phyloP scores from a whole-genome alignment of 139 green algal genomes.

The Deuterostichococcus epilithicus region DNA sequence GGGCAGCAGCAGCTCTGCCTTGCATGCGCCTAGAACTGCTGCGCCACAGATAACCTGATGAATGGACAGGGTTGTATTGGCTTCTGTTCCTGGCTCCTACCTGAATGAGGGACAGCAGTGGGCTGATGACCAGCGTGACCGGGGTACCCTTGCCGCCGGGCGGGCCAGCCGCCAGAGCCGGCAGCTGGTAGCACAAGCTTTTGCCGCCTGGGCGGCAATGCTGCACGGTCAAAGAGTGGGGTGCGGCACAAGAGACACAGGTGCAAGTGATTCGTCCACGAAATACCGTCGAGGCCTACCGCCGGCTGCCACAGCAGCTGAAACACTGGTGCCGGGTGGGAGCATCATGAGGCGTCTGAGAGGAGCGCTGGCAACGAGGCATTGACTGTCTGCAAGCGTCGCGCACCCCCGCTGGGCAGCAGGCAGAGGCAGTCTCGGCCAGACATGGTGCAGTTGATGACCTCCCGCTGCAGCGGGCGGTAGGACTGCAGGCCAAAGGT shows the following conservation, averaged over 20 bases:
- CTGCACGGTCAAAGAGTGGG: no score
- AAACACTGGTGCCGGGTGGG: no score
- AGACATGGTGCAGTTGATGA: constrained; percentile 69
- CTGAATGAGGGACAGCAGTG: constrained; percentile 68
- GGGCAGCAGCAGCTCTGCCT: no score
- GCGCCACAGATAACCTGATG: no score
- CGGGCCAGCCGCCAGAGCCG: constrained; percentile 38
- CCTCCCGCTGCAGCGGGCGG: constrained; percentile 63
- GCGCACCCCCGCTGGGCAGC: constrained; percentile 47
- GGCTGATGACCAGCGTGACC: constrained; percentile 62
- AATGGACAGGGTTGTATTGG: no score
- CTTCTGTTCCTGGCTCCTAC: no score
- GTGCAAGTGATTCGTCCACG: background rate
- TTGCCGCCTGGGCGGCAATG: constrained; percentile 32
- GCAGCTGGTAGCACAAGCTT: constrained; percentile 71
- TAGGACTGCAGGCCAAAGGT: constrained; percentile 48
- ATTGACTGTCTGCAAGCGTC: background rate
- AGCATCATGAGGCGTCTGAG: no score
- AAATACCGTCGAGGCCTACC: no score
- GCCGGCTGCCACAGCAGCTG: no score
- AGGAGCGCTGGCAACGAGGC: background rate
- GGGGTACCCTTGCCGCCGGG: constrained; percentile 2
- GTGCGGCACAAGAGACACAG: no score
- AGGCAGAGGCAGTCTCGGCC: constrained; percentile 69
- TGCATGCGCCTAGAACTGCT: background rate